phyloP scores from a whole-genome alignment of 305 asterid genomes.

The Fraxinus sp. region DNA sequence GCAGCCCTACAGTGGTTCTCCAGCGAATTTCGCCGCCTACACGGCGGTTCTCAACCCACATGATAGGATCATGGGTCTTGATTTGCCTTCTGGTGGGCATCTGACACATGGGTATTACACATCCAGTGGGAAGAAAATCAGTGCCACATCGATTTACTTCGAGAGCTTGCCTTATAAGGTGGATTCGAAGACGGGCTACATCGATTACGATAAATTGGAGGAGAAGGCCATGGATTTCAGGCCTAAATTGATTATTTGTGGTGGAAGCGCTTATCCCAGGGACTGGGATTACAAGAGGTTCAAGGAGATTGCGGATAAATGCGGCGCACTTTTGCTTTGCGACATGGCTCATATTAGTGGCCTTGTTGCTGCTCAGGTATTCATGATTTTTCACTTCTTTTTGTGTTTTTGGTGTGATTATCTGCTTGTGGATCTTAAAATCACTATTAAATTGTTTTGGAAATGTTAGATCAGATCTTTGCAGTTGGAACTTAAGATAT shows the following conservation, averaged over 20 bases:
- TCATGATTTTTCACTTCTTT: not conserved
- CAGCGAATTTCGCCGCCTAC: conserved; percentile 92
- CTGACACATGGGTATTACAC: conserved; percentile 94
- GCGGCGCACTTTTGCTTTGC: conserved; percentile 84
- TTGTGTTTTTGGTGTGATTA: not conserved
- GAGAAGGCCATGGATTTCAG: conserved; percentile 96
- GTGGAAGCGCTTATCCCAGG: conserved; percentile 95
- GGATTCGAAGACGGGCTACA: conserved; percentile 65
- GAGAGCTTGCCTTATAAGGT: conserved; percentile 96
- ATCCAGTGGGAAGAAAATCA: conserved; percentile 82
- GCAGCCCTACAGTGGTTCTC: conserved; percentile 88
- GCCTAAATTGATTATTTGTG: conserved; percentile 86
- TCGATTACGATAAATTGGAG: conserved; percentile 79
- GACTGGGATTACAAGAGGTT: conserved; percentile 92
- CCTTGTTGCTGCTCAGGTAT: conserved; percentile 97
- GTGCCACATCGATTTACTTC: conserved; percentile 83
- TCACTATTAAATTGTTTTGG: not conserved
- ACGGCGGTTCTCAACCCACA: conserved; percentile 93
- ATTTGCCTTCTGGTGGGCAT: conserved; percentile 93
- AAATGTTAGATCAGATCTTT: not conserved
- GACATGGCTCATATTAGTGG: conserved; percentile 99
- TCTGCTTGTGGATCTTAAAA: not conserved
- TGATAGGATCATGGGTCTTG: conserved; percentile 89
- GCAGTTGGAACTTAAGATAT: not conserved
- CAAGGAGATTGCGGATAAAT: conserved; percentile 68